These are phyloP conservation scores for Cladochytrium replicatum DNA, from an alignment of 192 early-diverging fungal species.

Conservation along the genomic window DNA sequence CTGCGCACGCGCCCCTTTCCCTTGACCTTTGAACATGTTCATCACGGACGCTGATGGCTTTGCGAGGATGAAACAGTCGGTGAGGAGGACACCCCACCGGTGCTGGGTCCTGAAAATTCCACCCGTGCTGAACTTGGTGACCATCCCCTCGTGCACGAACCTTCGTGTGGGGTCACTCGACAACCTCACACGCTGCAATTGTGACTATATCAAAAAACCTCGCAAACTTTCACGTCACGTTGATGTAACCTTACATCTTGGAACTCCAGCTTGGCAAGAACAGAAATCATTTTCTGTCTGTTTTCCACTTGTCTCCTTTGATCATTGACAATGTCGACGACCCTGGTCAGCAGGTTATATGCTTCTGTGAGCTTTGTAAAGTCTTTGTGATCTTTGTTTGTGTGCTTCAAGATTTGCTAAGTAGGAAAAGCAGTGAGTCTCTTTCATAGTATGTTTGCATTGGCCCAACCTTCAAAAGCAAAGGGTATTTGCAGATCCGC, in stretches of 20 bases:
- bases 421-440: neutral
- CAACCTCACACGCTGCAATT: constrained; percentile 32
- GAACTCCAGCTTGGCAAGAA: constrained; percentile 34
- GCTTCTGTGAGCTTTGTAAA: constrained; percentile 22
- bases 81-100: no score
- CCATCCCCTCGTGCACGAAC: no score
- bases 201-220: no score
- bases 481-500: constrained; percentile 97
- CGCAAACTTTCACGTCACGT: no score
- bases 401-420: constrained; percentile 43
- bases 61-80: no score
- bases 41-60: no score
- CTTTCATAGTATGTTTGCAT: neutral
- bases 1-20: no score
- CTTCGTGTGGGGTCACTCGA: no score
- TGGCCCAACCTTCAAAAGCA: constrained; percentile 47
- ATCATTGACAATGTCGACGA: constrained; percentile 36
- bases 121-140: no score
- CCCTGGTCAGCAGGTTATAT: constrained; percentile 28
- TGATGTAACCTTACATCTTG: constrained; percentile 24
- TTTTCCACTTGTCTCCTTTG: constrained; percentile 28
- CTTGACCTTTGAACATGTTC: no score
- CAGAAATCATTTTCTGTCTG: constrained; percentile 28
- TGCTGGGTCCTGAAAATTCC: no score
- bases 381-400: constrained; percentile 27